Evolutionary conservation across 108 stramenopile species (phyloP).

Genomic region (Cyclotella distinguenda): DNA sequence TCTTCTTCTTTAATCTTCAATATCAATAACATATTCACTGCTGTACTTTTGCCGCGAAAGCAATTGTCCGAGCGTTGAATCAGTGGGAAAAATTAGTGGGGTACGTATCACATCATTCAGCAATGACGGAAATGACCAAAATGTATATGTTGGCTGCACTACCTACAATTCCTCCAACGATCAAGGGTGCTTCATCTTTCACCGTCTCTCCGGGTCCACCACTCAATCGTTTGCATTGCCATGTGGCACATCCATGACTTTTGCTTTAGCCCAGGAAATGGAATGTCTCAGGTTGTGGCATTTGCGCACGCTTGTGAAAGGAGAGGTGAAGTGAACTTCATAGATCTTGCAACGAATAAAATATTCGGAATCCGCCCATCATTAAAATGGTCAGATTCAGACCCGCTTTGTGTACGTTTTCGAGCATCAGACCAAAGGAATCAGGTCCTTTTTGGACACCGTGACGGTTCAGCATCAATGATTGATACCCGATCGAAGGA

Average conservation of each 20-base stretch:
- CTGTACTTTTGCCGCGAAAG: no score
- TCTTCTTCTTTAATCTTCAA: neutral
- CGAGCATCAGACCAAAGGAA: neutral
- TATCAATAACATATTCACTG: no score
- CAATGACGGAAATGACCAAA: neutral
- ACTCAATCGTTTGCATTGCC: neutral
- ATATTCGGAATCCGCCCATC: neutral
- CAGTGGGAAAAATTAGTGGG: slow-evolving; percentile 5
- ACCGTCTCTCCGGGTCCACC: neutral
- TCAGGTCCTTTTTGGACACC: slow-evolving; percentile 25
- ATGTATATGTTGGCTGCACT: slow-evolving; percentile 4
- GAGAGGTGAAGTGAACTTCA: slow-evolving; percentile 10
- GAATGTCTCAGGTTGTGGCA: slow-evolving; percentile 9
- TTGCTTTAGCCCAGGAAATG: slow-evolving; percentile 9
- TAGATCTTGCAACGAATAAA: slow-evolving; percentile 6
- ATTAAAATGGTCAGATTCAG: slow-evolving; percentile 8
- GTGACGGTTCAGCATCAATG: slow-evolving; percentile 30
- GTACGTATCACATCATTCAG: slow-evolving; percentile 19
- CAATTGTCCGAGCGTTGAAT: no score
- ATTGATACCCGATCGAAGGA: slow-evolving; percentile 29
- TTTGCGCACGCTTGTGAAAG: slow-evolving; percentile 24
- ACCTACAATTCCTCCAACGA: slow-evolving; percentile 10
- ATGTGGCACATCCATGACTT: slow-evolving; percentile 28
- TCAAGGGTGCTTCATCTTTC: slow-evolving; percentile 8
- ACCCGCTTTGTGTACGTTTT: slow-evolving; percentile 29